A percentile compares a stretch with the other conserved stretches of the same genome.
Conservation (phyloP, 164 flowering plant species). For the Platanus orientalis region DNA sequence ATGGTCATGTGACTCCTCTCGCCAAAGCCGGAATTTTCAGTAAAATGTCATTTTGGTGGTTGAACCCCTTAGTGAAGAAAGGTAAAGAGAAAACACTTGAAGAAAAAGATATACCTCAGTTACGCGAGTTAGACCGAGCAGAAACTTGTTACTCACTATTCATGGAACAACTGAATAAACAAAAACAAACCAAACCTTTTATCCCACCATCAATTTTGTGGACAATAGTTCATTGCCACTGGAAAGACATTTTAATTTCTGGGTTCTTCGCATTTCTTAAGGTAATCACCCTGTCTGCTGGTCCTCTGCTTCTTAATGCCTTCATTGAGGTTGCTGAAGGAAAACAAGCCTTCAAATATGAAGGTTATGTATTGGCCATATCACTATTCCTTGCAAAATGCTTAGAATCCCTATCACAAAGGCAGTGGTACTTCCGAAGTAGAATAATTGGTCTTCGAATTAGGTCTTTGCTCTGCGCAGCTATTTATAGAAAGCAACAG, state of each 20-base stretch:
- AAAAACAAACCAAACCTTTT: slow-evolving; percentile 16
- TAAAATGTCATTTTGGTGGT: slow-evolving; percentile 64
- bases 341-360: slow-evolving; percentile 33
- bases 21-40: slow-evolving; percentile 52
- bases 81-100: slow-evolving; percentile 57
- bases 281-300: slow-evolving; percentile 37
- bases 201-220: slow-evolving; percentile 42
- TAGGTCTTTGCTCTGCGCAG: slow-evolving; percentile 53
- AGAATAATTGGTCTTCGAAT: slow-evolving; percentile 55
- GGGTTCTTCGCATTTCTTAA: slow-evolving; percentile 51
- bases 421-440: slow-evolving; percentile 57
- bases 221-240: slow-evolving; percentile 35
- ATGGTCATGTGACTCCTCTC: slow-evolving; percentile 32
- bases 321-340: slow-evolving; percentile 52
- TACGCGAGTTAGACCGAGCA: slow-evolving; percentile 47
- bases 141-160: slow-evolving; percentile 46
- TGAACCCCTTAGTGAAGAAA: slow-evolving; percentile 59
- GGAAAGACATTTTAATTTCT: slow-evolving; percentile 36
- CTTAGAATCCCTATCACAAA: slow-evolving; percentile 58
- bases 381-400: slow-evolving; percentile 41
- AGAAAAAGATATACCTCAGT: slow-evolving; percentile 55
- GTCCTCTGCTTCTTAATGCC: slow-evolving; percentile 47
- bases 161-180: slow-evolving; percentile 26
- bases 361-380: slow-evolving; percentile 42
- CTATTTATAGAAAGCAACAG: slow-evolving; percentile 58